Evolutionary conservation across 768 basidiomycete species (phyloP), one percentile per base, ranked within the genome.

Genomic region (Mrakia frigida): DNA sequence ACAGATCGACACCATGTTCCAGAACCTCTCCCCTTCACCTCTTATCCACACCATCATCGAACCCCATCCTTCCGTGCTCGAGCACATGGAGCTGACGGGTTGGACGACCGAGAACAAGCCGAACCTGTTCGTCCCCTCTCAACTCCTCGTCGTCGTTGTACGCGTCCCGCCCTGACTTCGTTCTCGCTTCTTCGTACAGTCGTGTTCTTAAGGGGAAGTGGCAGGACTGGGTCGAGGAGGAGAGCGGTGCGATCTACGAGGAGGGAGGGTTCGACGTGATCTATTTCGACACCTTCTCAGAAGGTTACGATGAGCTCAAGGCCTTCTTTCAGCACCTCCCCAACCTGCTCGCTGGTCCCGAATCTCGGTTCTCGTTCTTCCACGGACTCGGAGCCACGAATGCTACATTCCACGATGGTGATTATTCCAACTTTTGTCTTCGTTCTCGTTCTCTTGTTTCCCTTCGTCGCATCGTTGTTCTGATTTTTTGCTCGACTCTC

Each of bases 231-330:
- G 74, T 85, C 35, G 70, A 79, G 35, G 79, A 79, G 88, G 46
- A 85, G 82, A 56, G 56, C 60, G 86, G 88, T 21, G 86, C 87
- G 41, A 85, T 93, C n/a, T 83, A 88, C 31, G 85, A 79, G 39
- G 83, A 87, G n/a, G 89, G 90, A 33, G 92, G 90, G 0, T 98
- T 94, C 80, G 94, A 97, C 81, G 87, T 90, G 21, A 82, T 98
- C 52, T 99, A 96, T 82, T 93, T 91, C 9, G 96, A 97, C 83
- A 94, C 94, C 0, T 97, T 97, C 83, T 90, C 92, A 9, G 97
- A 95, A 81, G 87, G 90, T 71, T 97, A 95, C 80, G 83, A 85
- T 74, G 89, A 91, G 78, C 87, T 98, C 53, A 88, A 88, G 79
- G 85, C 85, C 41, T 96, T 98, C 84, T 98, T 99, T 83, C 88